Evolutionary conservation across 1,284 basidiomycete genomes (phyloP).

Genomic region (Crucibulum parvulum): DNA sequence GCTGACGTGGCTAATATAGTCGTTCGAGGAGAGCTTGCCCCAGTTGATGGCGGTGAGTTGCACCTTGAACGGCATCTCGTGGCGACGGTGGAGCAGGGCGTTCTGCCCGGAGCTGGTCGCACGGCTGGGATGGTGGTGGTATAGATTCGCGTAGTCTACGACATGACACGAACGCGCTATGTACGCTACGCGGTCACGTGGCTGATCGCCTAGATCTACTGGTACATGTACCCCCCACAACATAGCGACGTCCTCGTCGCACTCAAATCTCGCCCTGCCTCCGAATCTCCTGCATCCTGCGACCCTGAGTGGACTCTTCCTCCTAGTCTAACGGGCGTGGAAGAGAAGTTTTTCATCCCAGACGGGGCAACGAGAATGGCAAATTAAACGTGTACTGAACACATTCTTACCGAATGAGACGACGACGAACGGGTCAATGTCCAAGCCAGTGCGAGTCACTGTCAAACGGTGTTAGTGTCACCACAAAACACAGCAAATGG

Average conservation of each 20-base stretch:
- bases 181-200: no score
- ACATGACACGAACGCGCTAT: no score
- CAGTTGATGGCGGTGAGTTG: constrained; percentile 90
- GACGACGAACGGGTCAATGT: constrained; percentile 98
- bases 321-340: constrained; percentile 70
- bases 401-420: constrained; percentile 97
- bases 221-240: no score
- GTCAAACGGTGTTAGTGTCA: constrained; percentile 1
- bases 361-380: constrained; percentile 87
- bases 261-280: no score
- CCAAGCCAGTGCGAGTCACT: constrained; percentile 89
- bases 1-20: constrained; percentile 81
- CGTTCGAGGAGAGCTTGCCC: constrained; percentile 93
- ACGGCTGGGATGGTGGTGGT: no score
- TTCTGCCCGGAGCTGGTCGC: no score
- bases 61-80: constrained; percentile 82
- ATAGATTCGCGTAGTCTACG: no score
- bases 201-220: no score
- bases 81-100: constrained; percentile 42
- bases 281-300: no score
- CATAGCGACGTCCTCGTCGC: no score
- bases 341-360: constrained; percentile 98
- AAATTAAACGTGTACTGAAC: constrained; percentile 90
- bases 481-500: constrained; percentile 16
- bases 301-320: no score